phyloP scores from a whole-genome alignment of 495 filamentous ascomycete genomes.

The Xylaria longipes region DNA sequence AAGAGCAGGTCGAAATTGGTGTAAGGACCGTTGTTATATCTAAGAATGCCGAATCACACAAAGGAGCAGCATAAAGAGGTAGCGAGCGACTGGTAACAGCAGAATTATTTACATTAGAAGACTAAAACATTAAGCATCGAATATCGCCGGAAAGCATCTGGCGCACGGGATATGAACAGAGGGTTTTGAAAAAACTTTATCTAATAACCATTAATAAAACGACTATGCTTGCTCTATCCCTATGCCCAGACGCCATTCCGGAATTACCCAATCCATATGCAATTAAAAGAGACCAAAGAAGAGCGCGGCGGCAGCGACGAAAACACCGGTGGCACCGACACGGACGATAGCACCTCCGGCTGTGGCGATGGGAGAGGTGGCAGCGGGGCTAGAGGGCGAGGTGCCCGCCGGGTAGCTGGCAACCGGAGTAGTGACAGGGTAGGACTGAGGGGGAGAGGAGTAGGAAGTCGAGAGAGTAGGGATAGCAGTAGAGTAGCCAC shows the following conservation, averaged over 20 bases:
- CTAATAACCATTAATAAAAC: slow-evolving; percentile 13
- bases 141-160: not conserved
- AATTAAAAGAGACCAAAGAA: slow-evolving; percentile 38
- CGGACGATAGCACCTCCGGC: slow-evolving; percentile 33
- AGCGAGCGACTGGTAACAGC: slow-evolving; percentile 11
- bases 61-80: slow-evolving; percentile 6
- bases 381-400: slow-evolving; percentile 8
- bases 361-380: slow-evolving; percentile 31
- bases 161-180: slow-evolving; percentile 13
- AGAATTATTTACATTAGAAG: slow-evolving; percentile 27
- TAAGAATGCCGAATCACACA: slow-evolving; percentile 18
- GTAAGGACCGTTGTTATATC: slow-evolving; percentile 13
- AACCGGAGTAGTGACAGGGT: slow-evolving; percentile 16
- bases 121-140: slow-evolving; percentile 23
- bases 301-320: slow-evolving; percentile 34
- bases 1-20: not conserved
- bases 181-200: not conserved
- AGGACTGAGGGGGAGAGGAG: slow-evolving; percentile 5
- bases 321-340: slow-evolving; percentile 31
- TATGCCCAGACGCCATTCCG: slow-evolving; percentile 18
- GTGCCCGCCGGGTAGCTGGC: slow-evolving; percentile 5
- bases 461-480: slow-evolving; percentile 30
- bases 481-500: slow-evolving; percentile 1
- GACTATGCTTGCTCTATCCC: slow-evolving; percentile 15
- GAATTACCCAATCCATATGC: slow-evolving; percentile 12